Evolutionary conservation across 2,329 filamentous ascomycete genomes (phyloP), one percentile per base, ranked within the genome.

Genomic region (Penicillium frequentans): DNA sequence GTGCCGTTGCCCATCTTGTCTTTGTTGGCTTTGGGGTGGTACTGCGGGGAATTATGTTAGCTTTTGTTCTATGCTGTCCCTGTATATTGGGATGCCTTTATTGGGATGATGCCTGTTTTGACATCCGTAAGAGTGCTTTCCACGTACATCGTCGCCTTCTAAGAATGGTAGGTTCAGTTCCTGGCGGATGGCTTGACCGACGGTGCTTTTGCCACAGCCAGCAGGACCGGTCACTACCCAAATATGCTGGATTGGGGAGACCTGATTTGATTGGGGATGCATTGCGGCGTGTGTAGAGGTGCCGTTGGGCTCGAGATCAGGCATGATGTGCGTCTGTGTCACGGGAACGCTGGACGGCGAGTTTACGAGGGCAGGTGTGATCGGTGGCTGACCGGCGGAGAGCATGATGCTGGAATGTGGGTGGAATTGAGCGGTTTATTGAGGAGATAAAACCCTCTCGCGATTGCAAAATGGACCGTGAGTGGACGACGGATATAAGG

Each of bases 1-100:
- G 86, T 87, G 64, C 91, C 91, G 65, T 82, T 83, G 70, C 84
- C 82, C 95, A 99, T 99, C 77, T 98, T 99, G 54, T 93, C 88
- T 66, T 93, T 87, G 77, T 93, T 97, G 68, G 89, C 82, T 31
- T 83, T 77, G 0, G 77, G 67, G 64, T 81, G 79, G 63, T 77
- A 80, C 79, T 81, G 29, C 24, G 24, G 19, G 6, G 3, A 8
- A 27, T 27, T 13, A 54, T 63, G 65, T 61, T 55, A 57, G 58
- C 26, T 49, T 43, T 24, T 11, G 49, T 57, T 26, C 24, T 21
- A 59, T 33, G 55, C 44, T 14, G 35, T 39, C 46, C 39, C 9
- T 39, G 8, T 10, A 19, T 10, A 47, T 47, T n/a, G 8, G 9
- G n/a, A 16, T 21, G 16, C 11, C n/a, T 47, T 23, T 31, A 2